Base-by-base conservation (phyloP, 176 grass and related monocot genomes). In the Poa pratensis region DNA sequence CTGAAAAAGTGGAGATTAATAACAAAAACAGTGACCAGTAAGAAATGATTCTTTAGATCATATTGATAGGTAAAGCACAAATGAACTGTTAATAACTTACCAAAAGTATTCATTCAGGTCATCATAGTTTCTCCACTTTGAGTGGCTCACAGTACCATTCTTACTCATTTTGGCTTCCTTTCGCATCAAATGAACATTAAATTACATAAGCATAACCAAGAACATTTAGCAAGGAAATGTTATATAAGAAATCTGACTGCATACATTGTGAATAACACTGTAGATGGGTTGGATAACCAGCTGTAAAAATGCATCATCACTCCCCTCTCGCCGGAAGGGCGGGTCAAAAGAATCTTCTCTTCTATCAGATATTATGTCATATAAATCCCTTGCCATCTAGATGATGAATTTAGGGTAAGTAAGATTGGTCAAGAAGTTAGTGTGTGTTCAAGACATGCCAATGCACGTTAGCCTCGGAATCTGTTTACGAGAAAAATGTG, bases 41-140 rank as follows among this genome's bases (percentile, higher is more conserved):
- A 55, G 15, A 73, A 90, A 74, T 54, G 48, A 75, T 18, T 3
- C 59, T 39, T 52, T 5, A 27, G 7, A 34, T 46, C 66, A n/a
- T 65, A 85, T 76, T 58, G 43, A 73, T 63, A 66, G 28, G 3
- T 72, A 71, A 39, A 26, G 16, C 46, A 59, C 50, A 49, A 14
- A 42, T 32, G 23, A 88, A 77, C 22, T 39, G 80, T 61, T 59
- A 92, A 40, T 30, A 30, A 79, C 63, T 82, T 89, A 98, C 96
- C 93, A 98, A 79, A 98, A 98, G 69, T 86, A 98, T 83, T 98
- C 96, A 51, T 98, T 98, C 77, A 98, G 82, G 77, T 98, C 96
- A 69, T 98, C 96, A 82, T 98, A 98, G 68, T 98, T 98, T 92
- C 96, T 94, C 96, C 96, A 98, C 75, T 66, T 86, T 71, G 96